Evolutionary conservation across 257 asterid genomes (phyloP).

Genomic region (Leptodermis oblonga): DNA sequence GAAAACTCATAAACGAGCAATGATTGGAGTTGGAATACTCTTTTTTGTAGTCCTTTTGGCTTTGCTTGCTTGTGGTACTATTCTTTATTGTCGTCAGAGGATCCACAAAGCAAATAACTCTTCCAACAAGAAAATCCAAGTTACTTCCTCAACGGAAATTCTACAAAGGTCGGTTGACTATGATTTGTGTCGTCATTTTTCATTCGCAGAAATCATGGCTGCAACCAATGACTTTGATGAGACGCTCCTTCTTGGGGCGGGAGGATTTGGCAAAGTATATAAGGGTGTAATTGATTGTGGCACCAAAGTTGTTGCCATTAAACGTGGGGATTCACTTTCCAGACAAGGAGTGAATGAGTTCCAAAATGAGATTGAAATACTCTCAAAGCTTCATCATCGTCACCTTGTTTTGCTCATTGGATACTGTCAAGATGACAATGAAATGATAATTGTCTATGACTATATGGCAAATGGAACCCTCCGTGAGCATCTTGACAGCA

Average conservation of each 20-base stretch:
- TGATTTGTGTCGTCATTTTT: slow-evolving; percentile 87
- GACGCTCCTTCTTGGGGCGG: slow-evolving; percentile 75
- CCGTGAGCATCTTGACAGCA: slow-evolving; percentile 84
- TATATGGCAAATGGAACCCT: slow-evolving; percentile 87
- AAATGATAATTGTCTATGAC: slow-evolving; percentile 87
- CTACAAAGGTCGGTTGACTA: no score
- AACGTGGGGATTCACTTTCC: slow-evolving; percentile 88
- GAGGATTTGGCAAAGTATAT: slow-evolving; percentile 86
- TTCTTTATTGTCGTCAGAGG: no score
- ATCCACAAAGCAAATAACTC: no score
- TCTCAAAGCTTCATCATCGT: slow-evolving; percentile 86
- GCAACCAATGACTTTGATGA: slow-evolving; percentile 82
- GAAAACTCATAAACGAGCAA: no score
- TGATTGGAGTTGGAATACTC: slow-evolving; percentile 82
- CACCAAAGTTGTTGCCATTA: slow-evolving; percentile 78
- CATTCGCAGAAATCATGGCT: slow-evolving; percentile 75
- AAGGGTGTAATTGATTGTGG: slow-evolving; percentile 84
- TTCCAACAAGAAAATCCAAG: no score
- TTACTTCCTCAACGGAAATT: slow-evolving; percentile 85
- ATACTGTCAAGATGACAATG: slow-evolving; percentile 81
- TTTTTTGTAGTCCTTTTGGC: slow-evolving; percentile 49
- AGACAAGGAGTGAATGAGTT: slow-evolving; percentile 85
- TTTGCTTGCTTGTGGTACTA: slow-evolving; percentile 67
- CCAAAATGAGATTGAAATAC: slow-evolving; percentile 94
- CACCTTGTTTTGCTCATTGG: slow-evolving; percentile 86